A percentile compares a stretch with the other conserved stretches of the same genome.
These are phyloP conservation scores for Neolentinus lepideus DNA, from an alignment of 1,284 basidiomycete genomes.

Conservation along the genomic window DNA sequence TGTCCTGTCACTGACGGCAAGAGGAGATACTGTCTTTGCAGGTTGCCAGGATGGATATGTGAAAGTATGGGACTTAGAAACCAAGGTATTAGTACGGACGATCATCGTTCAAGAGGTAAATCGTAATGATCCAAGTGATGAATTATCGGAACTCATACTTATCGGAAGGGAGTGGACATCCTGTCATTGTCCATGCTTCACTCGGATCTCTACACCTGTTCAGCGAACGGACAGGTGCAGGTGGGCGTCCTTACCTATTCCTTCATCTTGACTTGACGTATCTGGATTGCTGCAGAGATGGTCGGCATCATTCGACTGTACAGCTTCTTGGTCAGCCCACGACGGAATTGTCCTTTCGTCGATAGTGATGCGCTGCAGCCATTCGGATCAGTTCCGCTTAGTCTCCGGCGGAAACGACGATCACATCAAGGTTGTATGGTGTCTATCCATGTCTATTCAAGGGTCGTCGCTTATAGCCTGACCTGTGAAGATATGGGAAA, in stretches of 20 bases:
- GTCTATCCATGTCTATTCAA: not conserved
- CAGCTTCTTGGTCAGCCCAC: conserved; percentile 76
- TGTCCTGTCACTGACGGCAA: conserved; percentile 73
- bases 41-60: conserved; percentile 94
- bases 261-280: conserved; percentile 6
- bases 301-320: conserved; percentile 79
- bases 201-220: conserved; percentile 77
- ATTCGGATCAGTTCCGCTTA: conserved; percentile 35
- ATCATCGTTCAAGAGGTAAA: conserved; percentile 79
- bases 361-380: conserved; percentile 34
- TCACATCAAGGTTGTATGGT: conserved; percentile 61
- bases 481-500: conserved; percentile 46
- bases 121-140: not conserved
- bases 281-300: conserved; percentile 45
- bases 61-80: conserved; percentile 89
- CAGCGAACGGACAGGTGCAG: conserved; percentile 77
- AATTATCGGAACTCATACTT: not conserved
- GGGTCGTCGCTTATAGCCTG: not conserved
- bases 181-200: conserved; percentile 71
- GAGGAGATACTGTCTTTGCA: conserved; percentile 81
- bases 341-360: conserved; percentile 79
- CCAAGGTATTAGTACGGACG: conserved; percentile 77
- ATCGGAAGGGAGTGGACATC: conserved; percentile 60
- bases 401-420: conserved; percentile 85
- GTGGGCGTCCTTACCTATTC: conserved; percentile 24